These are phyloP conservation scores for Ilyonectria mors-panacis DNA, from an alignment of 2,329 filamentous ascomycete genomes.

Conservation along the genomic window DNA sequence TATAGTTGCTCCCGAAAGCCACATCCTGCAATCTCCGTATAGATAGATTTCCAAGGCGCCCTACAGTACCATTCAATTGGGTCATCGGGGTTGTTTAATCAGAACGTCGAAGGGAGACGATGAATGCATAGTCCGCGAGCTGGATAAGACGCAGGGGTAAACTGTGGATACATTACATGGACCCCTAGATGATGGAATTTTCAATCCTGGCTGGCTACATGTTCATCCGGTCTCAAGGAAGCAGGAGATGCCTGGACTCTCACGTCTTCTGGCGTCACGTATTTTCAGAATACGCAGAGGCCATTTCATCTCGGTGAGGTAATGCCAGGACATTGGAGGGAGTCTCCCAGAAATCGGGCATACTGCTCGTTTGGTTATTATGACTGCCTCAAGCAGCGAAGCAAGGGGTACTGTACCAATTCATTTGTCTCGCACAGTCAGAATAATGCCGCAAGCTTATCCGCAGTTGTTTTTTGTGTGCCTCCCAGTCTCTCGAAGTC, in stretches of 20 bases:
- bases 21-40: constrained; percentile 16
- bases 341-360: not conserved
- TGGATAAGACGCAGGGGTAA: not conserved
- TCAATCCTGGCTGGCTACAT: no score
- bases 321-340: not conserved
- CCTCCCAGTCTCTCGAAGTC: not conserved
- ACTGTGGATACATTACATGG: not conserved
- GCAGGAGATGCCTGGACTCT: no score
- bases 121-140: no score
- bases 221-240: no score
- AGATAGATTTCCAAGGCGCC: not conserved
- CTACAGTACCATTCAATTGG: no score
- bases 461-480: not conserved
- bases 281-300: no score
- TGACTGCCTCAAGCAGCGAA: not conserved
- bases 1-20: not conserved
- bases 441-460: constrained; percentile 11
- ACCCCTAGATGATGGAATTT: not conserved
- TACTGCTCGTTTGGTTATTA: not conserved
- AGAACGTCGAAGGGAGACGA: no score
- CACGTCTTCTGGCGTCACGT: no score
- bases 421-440: not conserved
- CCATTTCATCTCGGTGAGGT: no score
- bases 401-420: not conserved
- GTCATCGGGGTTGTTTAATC: no score